These are phyloP conservation scores for Claviceps pazoutovae DNA, from an alignment of 2,329 filamentous ascomycete genomes.

Conservation along the genomic window DNA sequence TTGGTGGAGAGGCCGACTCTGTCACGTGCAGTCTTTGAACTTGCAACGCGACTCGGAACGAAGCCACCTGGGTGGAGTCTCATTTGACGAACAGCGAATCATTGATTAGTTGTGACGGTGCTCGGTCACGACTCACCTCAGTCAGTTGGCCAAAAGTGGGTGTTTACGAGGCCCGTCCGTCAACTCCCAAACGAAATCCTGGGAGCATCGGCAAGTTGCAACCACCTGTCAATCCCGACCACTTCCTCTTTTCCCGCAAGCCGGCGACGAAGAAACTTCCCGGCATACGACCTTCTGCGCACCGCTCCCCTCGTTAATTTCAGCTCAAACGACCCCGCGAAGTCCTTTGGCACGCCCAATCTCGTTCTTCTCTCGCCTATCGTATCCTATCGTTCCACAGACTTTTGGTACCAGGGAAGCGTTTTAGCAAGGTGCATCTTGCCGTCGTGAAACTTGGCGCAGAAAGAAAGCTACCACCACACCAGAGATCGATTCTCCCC, in stretches of 20 bases:
- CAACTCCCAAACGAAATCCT: neutral
- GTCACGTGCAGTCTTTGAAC: constrained; percentile 15
- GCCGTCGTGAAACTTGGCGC: constrained; percentile 7
- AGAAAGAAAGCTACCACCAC: neutral
- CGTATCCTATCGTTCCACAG: neutral
- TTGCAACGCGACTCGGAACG: neutral
- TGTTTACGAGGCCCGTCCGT: constrained; percentile 3
- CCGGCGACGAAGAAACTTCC: neutral
- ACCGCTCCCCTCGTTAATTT: neutral
- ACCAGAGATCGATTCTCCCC: neutral
- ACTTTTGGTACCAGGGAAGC: neutral
- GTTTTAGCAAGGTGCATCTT: neutral
- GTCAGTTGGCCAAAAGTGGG: neutral
- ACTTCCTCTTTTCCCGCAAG: too few relatives aligned
- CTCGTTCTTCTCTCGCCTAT: neutral
- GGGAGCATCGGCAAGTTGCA: neutral
- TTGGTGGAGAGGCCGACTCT: neutral
- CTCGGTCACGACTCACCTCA: neutral
- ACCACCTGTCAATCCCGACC: neutral
- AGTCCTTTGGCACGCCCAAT: too few relatives aligned
- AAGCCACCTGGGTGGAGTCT: neutral
- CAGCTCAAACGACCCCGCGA: neutral
- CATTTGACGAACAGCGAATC: constrained; percentile 1
- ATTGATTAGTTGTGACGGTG: neutral
- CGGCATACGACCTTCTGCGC: neutral